phyloP scores from a whole-genome alignment of 176 grass and related monocot genomes.

The Paspalum notatum region DNA sequence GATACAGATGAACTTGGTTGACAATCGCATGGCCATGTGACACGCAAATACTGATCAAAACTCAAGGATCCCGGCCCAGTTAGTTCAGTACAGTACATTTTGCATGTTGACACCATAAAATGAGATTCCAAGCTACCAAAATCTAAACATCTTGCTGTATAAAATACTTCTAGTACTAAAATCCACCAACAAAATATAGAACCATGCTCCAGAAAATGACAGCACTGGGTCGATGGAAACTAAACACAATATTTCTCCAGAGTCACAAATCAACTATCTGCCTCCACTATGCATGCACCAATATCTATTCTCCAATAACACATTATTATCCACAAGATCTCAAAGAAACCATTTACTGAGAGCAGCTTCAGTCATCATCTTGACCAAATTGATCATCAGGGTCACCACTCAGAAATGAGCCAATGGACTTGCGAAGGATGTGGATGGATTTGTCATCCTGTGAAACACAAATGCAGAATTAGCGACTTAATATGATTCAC shows the following conservation, averaged over 20 bases:
- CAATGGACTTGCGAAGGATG: conserved; percentile 84
- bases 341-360: conserved; percentile 9
- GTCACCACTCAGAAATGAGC: conserved; percentile 64
- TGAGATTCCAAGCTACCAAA: neutral
- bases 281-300: neutral
- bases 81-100: neutral
- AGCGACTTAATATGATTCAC: neutral
- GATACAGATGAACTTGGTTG: conserved; percentile 1
- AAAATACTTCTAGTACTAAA: neutral
- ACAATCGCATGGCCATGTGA: neutral
- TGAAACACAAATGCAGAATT: conserved; percentile 25
- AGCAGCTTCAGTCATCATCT: conserved; percentile 60
- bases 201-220: neutral
- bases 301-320: conserved; percentile 8
- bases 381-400: conserved; percentile 81
- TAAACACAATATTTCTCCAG: neutral
- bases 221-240: neutral
- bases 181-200: neutral
- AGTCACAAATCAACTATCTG: neutral
- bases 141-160: neutral
- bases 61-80: neutral
- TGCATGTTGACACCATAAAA: neutral
- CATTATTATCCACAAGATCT: conserved; percentile 29
- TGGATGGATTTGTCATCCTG: conserved; percentile 90
- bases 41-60: neutral